Evolutionary conservation across 345 rosid species (phyloP).

Genomic region (Gossypium herbaceum): DNA sequence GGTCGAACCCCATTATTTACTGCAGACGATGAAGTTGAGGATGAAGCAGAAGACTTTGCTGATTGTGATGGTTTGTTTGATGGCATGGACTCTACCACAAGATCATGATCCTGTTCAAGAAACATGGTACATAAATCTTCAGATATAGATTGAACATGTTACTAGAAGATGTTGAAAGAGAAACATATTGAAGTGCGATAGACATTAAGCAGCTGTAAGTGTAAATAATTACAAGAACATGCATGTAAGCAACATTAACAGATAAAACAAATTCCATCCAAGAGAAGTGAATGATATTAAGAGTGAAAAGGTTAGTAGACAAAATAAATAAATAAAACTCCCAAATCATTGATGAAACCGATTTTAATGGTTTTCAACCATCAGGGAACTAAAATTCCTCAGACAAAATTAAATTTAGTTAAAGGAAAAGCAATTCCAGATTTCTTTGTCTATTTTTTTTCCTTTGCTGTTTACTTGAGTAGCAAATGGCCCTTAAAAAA

Average conservation of each 20-base stretch:
- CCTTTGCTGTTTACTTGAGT: neutral
- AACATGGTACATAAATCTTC: neutral
- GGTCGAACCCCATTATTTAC: constrained; percentile 47
- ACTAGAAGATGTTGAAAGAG: neutral
- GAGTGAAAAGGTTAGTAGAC: neutral
- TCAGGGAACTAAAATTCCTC: neutral
- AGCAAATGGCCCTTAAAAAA: neutral
- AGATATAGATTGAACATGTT: neutral
- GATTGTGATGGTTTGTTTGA: constrained; percentile 59
- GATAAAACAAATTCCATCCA: neutral
- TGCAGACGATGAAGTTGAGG: constrained; percentile 48
- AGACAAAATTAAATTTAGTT: neutral
- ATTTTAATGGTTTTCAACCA: neutral
- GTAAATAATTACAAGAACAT: neutral
- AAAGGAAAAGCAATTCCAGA: neutral
- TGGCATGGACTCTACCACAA: constrained; percentile 76
- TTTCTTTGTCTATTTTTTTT: neutral
- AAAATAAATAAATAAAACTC: neutral
- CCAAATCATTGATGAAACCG: neutral
- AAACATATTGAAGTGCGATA: neutral
- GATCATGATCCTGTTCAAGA: constrained; percentile 43
- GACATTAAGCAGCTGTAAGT: neutral
- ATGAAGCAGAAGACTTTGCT: constrained; percentile 46
- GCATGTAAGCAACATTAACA: neutral
- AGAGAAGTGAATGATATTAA: neutral